Base-by-base conservation (phyloP, 2,329 filamentous ascomycete species). In the Bipolaris victoriae region DNA sequence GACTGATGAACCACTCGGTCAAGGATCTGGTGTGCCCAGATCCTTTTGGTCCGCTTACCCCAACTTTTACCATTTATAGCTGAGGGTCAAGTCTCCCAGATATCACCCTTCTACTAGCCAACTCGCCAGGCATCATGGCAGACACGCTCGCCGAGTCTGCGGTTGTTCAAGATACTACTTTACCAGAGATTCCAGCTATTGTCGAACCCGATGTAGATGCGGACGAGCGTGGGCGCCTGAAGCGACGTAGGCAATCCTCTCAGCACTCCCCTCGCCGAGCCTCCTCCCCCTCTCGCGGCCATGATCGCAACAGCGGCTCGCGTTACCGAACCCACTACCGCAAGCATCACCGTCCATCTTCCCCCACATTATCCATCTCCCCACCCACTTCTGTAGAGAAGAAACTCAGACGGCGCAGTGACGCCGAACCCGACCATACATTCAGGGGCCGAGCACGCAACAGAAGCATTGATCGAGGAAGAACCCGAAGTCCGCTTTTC, bases 121-220 rank as follows among this genome's bases (percentile, higher is more conserved):
- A 31, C 37, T 45, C 18, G 48, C 33, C 33, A 52, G 52, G 20
- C 45, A 55, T 26, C 15, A 55, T 58, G 43, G 22, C 57, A 41
- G 55, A 53, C 26, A 24, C 39, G 13, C 45, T 51, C 31, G 52
- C 16, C 18, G 52, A 49, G 33, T 29, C 41, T 16, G 26, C 24
- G 16, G 13, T 35, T 49, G 37, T 29, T 18, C 36, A 44, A 20
- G 78, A 69, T 18, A 80, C 81, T 44, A 68, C 26, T 3, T 29
- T 76, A 7, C 78, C 77, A 16, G 72, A 77, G 26, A 74, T 75
- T 11, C 72, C 70, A 37, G 80, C 73, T 26, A 72, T 79, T 31
- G 71, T 70, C 40, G 69, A 75, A 58, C 79, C 82, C 59, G 75
- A 65, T 15, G 55, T 48, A 45, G 67, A 68, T 24, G 57, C 60